These are phyloP conservation scores for Alternaria solani DNA, from an alignment of 2,329 filamentous ascomycete genomes.

Conservation along the genomic window DNA sequence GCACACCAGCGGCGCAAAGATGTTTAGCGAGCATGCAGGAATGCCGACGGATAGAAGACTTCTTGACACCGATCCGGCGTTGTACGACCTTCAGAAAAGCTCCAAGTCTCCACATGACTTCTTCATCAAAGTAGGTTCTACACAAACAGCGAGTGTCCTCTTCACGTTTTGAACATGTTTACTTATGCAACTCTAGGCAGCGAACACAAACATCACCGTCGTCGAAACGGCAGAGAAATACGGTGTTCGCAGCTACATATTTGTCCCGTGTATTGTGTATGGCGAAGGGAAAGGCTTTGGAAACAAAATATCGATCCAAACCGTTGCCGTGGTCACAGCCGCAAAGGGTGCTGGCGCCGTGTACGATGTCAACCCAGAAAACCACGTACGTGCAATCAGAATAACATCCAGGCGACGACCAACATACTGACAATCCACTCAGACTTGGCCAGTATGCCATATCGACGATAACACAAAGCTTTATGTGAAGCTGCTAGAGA, in stretches of 20 bases:
- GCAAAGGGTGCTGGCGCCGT: constrained; percentile 54
- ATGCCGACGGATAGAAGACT: constrained; percentile 54
- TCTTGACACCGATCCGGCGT: constrained; percentile 54
- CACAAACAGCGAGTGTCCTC: background rate
- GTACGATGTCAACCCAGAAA: constrained; percentile 33
- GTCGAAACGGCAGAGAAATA: constrained; percentile 55
- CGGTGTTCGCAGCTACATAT: constrained; percentile 62
- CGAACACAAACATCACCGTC: constrained; percentile 54
- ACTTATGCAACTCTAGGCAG: constrained; percentile 39
- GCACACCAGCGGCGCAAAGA: constrained; percentile 62
- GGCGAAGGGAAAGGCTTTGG: constrained; percentile 61
- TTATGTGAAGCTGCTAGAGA: constrained; percentile 57
- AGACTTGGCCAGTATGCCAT: constrained; percentile 63
- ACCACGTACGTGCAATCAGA: background rate
- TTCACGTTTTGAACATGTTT: no score
- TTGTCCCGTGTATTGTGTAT: constrained; percentile 62
- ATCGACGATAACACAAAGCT: constrained; percentile 58
- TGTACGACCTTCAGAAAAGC: constrained; percentile 57
- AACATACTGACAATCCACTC: constrained; percentile 33
- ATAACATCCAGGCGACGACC: constrained; percentile 13
- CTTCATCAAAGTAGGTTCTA: constrained; percentile 1
- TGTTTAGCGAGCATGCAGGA: constrained; percentile 60
- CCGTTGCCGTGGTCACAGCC: constrained; percentile 58
- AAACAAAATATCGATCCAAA: constrained; percentile 62
- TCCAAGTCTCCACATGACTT: constrained; percentile 7